These are phyloP conservation scores for Infundibulicybe gibba DNA, from an alignment of 768 basidiomycete species.

Conservation along the genomic window DNA sequence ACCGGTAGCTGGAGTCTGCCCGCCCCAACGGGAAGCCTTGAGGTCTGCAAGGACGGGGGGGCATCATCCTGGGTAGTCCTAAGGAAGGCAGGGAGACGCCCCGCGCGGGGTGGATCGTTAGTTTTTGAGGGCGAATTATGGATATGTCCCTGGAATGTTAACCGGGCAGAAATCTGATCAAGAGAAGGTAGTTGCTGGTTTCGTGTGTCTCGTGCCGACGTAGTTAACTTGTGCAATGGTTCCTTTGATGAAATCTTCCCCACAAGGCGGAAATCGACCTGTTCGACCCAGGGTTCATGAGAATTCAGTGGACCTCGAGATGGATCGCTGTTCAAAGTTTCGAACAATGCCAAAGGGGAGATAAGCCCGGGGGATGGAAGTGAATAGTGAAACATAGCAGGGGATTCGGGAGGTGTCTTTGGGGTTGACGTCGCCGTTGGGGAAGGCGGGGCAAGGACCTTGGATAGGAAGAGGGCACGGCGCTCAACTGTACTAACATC, in stretches of 20 bases:
- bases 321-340: conserved; percentile 37
- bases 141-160: conserved; percentile 16
- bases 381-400: conserved; percentile 63
- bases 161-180: conserved; percentile 69
- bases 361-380: conserved; percentile 66
- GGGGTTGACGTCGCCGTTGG: conserved; percentile 54
- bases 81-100: conserved; percentile 31
- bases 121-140: conserved; percentile 31
- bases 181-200: conserved; percentile 55
- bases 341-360: conserved; percentile 60
- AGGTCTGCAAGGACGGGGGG: conserved; percentile 15
- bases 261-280: conserved; percentile 56
- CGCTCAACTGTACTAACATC: conserved; percentile 52
- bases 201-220: conserved; percentile 9
- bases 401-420: conserved; percentile 68
- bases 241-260: conserved; percentile 16
- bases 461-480: conserved; percentile 72
- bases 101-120: conserved; percentile 11
- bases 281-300: conserved; percentile 57
- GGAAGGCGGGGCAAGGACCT: conserved; percentile 64
- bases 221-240: conserved; percentile 4
- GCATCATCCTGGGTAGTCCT: conserved; percentile 1
- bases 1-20: conserved; percentile 42
- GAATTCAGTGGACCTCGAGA: conserved; percentile 17
- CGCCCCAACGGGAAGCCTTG: conserved; percentile 25